Base-by-base conservation (phyloP, 192 early-diverging fungal species). In the Dissophora ornata region DNA sequence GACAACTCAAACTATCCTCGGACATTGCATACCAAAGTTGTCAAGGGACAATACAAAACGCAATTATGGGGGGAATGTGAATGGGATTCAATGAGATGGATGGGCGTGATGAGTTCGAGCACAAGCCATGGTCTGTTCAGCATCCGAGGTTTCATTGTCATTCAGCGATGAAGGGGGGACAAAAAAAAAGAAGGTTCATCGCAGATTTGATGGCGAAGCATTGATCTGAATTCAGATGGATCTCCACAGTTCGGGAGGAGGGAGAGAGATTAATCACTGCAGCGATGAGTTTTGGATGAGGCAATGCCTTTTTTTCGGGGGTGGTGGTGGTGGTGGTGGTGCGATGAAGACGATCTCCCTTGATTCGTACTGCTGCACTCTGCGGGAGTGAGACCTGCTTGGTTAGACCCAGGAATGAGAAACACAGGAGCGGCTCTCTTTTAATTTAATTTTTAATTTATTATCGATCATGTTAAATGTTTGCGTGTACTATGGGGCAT, bases 121-220 rank as follows among this genome's bases (percentile, higher is more conserved):
- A 68, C 66, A 68, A 68, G 66, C 66, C 66, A 68, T 68, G 66
- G 55, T 51, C 54, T 68, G 54, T 58, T 57, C 65, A 49, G 55
- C 38, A 30, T 67, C 22, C 50, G 48, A 53, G 24, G 36, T 40
- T 53, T 64, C 62, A 64, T 51, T 40, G 40, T 29, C 5, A 15
- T 36, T 36, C 32, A 36, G 48, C 21, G 19, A 46, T 12, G 19
- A 46, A n/a, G 19, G 19, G 19, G 45, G 19, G 18, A 46, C 16
- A 46, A 52, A 52, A 52, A 52, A 52, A 52, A 52, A 52, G 28
- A 52, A 52, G 29, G 50, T 52, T 52, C 30, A 32, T 11, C 24
- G 47, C 26, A 19, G 30, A 32, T 32, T 12, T 3, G 4, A 28
- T 16, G 15, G 28, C 50, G 28, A 16, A 52, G 50, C 48, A 26